Evolutionary conservation across 805 yeast genomes (phyloP), one percentile per base, ranked within the genome.

Genomic region (Spathaspora arborariae): DNA sequence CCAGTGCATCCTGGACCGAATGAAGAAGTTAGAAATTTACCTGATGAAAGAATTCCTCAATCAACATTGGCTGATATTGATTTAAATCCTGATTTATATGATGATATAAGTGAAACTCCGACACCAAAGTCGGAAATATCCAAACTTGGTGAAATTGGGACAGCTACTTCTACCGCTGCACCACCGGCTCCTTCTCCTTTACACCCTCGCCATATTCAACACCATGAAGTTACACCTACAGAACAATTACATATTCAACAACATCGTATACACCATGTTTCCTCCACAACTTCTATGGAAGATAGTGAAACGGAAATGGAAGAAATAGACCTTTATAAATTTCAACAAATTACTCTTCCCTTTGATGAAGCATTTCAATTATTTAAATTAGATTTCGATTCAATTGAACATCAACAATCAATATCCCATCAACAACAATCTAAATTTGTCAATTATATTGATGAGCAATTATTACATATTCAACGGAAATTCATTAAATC

Each of bases 31-130:
- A 26, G 41, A 8, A 47, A 49, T 19, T 42, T 68, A 15, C 73
- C 73, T 0, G 47, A 45, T 15, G 67, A 57, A 3, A 44, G 51
- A 20, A 49, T 65, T 35, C 58, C 55, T n/a, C 46, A 47, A 8
- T 35, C 51, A 13, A 45, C 50, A 18, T 35, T 56, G n/a, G 53
- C 46, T n/a, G 62, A 62, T 41, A 51, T 72, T 35, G 74, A 70
- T 41, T 57, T 72, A 48, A 71, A 72, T 50, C 76, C 75, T 1
- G 74, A 65, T 9, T 52, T 70, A 44, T 64, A 66, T 39, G 68
- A 62, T 30, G 62, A 55, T 2, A n/a, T n/a, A n/a, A 57, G 54
- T 37, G 22, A 37, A 6, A 19, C 39, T 37, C 39, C 39, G 5
- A 37, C 39, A 21, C 39, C 39, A 13, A n/a, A 6, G 16, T 3